Evolutionary conservation across 306 rosid species (phyloP).

Genomic region (Fagus crenata): DNA sequence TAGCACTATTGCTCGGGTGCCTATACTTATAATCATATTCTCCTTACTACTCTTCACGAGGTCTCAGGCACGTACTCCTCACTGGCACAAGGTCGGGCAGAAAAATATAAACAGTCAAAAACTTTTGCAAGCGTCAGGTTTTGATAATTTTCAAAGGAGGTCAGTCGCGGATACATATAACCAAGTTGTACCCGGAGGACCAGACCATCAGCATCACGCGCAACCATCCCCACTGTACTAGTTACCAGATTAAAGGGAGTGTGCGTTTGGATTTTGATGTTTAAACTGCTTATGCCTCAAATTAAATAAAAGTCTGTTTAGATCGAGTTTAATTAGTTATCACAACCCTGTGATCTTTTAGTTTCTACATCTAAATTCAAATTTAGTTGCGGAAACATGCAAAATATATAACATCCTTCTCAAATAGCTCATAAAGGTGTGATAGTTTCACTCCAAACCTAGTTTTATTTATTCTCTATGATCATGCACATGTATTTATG

Average conservation of each 20-base stretch:
- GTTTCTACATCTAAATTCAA: too few relatives aligned
- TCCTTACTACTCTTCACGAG: slow-evolving; percentile 16
- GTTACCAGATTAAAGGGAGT: background rate
- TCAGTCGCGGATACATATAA: background rate
- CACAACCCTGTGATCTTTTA: too few relatives aligned
- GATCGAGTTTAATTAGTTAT: too few relatives aligned
- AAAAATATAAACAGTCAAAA: slow-evolving; percentile 23
- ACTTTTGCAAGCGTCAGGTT: slow-evolving; percentile 39
- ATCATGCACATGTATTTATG: too few relatives aligned
- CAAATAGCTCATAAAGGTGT: too few relatives aligned
- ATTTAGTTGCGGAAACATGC: too few relatives aligned
- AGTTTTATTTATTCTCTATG: too few relatives aligned
- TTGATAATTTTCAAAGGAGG: slow-evolving; percentile 3
- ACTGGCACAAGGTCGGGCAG: slow-evolving; percentile 24
- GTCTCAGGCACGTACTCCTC: slow-evolving; percentile 42
- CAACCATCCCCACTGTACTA: background rate
- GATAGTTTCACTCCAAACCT: too few relatives aligned
- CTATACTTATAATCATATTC: slow-evolving; percentile 29
- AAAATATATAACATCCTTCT: too few relatives aligned
- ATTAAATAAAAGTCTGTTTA: too few relatives aligned
- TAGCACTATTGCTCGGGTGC: background rate
- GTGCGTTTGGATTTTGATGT: too few relatives aligned
- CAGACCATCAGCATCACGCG: slow-evolving; percentile 49
- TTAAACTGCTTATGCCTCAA: too few relatives aligned
- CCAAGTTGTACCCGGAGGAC: slow-evolving; percentile 54